These are phyloP conservation scores for Paraleonurus japonicus DNA, from an alignment of 257 asterid species.

Conservation along the genomic window DNA sequence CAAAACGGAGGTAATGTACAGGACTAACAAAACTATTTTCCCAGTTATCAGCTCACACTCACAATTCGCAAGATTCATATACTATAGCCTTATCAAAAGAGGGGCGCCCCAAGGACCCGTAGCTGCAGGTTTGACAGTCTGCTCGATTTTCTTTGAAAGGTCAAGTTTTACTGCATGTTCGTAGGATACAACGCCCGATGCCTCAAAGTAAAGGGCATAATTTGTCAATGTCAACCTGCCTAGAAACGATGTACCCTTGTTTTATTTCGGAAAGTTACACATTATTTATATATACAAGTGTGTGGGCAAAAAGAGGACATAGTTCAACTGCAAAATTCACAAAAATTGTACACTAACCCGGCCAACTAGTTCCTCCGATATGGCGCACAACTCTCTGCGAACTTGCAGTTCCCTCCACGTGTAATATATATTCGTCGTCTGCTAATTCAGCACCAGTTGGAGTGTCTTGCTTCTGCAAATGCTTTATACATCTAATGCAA, in stretches of 20 bases:
- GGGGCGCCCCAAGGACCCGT: slow-evolving; percentile 99
- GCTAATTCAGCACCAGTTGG: slow-evolving; percentile 59
- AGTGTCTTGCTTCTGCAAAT: slow-evolving; percentile 63
- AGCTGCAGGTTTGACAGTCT: slow-evolving; percentile 57
- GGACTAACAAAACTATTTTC: no score
- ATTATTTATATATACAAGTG: no score
- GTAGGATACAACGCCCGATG: slow-evolving; percentile 63
- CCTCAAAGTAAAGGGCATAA: slow-evolving; percentile 89
- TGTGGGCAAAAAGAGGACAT: neutral
- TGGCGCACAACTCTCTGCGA: slow-evolving; percentile 89
- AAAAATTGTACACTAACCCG: slow-evolving; percentile 47
- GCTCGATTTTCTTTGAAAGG: slow-evolving; percentile 59
- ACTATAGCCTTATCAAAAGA: slow-evolving; percentile 85
- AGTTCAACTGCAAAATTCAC: neutral
- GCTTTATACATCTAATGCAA: slow-evolving; percentile 59
- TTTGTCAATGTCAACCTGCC: slow-evolving; percentile 91
- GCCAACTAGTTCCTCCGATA: slow-evolving; percentile 96
- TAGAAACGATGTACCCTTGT: slow-evolving; percentile 28
- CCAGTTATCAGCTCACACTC: slow-evolving; percentile 31
- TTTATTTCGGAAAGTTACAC: neutral
- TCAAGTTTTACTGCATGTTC: slow-evolving; percentile 71
- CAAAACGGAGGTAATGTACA: no score
- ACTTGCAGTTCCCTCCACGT: slow-evolving; percentile 85
- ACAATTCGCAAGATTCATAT: slow-evolving; percentile 72
- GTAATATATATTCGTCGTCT: slow-evolving; percentile 77